Conservation (phyloP, 495 filamentous ascomycete genomes). For the Aspergillus cristatus region DNA sequence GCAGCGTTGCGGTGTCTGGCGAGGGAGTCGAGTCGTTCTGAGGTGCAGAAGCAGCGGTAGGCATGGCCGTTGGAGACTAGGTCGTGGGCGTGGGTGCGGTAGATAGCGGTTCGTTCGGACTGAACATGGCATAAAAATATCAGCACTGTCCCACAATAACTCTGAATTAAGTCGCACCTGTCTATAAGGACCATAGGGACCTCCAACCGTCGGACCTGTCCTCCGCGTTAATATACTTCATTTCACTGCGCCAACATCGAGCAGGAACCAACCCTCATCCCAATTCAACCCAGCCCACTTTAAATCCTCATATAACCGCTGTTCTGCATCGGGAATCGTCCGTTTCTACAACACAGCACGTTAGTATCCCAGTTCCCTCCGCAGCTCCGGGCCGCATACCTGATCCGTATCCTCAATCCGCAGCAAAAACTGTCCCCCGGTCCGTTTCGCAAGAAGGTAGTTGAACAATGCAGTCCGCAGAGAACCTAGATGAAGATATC, state of each 20-base stretch:
- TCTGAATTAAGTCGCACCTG: slow-evolving; percentile 46
- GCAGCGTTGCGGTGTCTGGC: slow-evolving; percentile 48
- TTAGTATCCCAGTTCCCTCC: too few species aligned
- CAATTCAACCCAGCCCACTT: slow-evolving; percentile 83
- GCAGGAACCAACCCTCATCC: slow-evolving; percentile 96
- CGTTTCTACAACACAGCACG: slow-evolving; percentile 56
- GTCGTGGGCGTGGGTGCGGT: slow-evolving; percentile 60
- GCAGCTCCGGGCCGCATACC: too few species aligned
- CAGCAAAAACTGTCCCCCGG: slow-evolving; percentile 86
- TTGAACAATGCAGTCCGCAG: slow-evolving; percentile 88
- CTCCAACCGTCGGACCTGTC: slow-evolving; percentile 72
- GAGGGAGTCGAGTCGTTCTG: slow-evolving; percentile 56
- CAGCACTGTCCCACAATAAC: too few species aligned
- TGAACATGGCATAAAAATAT: slow-evolving; percentile 28
- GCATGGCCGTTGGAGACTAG: slow-evolving; percentile 63
- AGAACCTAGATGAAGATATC: slow-evolving; percentile 85
- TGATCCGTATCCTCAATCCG: slow-evolving; percentile 94
- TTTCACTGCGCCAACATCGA: slow-evolving; percentile 1
- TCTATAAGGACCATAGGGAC: slow-evolving; percentile 76
- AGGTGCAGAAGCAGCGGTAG: slow-evolving; percentile 88
- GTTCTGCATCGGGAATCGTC: slow-evolving; percentile 68
- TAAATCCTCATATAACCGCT: slow-evolving; percentile 65
- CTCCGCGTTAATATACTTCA: too few species aligned
- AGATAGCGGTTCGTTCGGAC: slow-evolving; percentile 74
- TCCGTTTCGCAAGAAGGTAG: slow-evolving; percentile 77